Evolutionary conservation across 1,284 basidiomycete genomes (phyloP), one percentile per base, ranked within the genome.

Genomic region (Trichosporon sp.): DNA sequence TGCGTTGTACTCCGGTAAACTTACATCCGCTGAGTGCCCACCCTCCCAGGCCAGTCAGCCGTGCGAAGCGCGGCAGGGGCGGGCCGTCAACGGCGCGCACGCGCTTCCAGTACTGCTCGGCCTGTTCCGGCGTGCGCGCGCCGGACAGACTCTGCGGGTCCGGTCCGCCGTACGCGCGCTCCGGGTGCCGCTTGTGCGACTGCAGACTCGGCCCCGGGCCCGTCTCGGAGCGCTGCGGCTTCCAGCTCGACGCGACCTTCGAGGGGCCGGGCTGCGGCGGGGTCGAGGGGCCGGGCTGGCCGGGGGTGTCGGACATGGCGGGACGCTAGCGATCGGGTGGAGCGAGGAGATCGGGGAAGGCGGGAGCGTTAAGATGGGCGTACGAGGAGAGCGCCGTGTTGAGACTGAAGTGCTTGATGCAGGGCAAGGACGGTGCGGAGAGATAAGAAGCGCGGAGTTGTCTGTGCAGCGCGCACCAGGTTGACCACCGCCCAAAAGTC

Each of bases 1-100:
- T 11, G 21, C n/a, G n/a, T n/a, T 15, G n/a, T 13, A 60, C 38
- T 27, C 35, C 12, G 23, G 32, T 23, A 15, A 35, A 74, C 78
- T 72, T 72, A 79, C 78, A 62, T 31, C 72, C 73, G 27, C 78
- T 76, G 7, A 71, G 44, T 1, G 77, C 69, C 80, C 80, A 81
- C 7, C 78, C 75, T 12, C 76, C 79, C 23, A 78, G 70, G 6
- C 60, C 56, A 18, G 63, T 58, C 32, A 53, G 21, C 51, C 68
- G 56, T 25, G 44, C 25, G 23, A 47, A 31, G 9, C 68, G 51
- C 27, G 65, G 53, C 44, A 71, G 31, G 29, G 60, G 67, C 51
- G 65, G 69, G 18, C 42, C 38, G 8, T 21, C 32, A 8, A 47
- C 60, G 62, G 68, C 66, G 25, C 64, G 56, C 60, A 70, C 32